These are phyloP conservation scores for Salvia sclarea DNA, from an alignment of 305 asterid species.

Conservation along the genomic window DNA sequence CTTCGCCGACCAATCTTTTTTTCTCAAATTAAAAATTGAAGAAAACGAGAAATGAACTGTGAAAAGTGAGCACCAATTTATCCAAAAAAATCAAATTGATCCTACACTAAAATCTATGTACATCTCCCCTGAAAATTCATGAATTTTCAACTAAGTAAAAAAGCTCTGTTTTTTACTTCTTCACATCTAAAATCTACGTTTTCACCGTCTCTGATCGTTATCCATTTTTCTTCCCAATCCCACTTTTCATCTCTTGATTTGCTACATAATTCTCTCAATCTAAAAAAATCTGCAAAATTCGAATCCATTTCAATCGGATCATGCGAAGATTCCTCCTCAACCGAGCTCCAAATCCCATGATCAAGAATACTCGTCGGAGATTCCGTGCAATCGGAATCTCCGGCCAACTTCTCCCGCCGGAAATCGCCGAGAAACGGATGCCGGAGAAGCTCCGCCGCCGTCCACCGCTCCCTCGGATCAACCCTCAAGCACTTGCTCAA, in stretches of 20 bases:
- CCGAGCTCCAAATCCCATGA: conserved; percentile 63
- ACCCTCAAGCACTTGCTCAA: conserved; percentile 59
- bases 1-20: neutral
- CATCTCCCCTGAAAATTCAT: neutral
- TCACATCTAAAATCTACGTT: conserved; percentile 25
- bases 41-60: neutral
- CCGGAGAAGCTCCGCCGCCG: conserved; percentile 53
- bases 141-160: conserved; percentile 16
- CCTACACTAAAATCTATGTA: conserved; percentile 29
- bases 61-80: conserved; percentile 3
- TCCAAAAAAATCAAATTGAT: conserved; percentile 29
- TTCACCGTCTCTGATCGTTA: conserved; percentile 42
- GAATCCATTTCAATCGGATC: conserved; percentile 8
- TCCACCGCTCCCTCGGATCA: conserved; percentile 59
- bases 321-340: conserved; percentile 36
- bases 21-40: neutral
- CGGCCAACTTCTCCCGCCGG: conserved; percentile 17
- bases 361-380: conserved; percentile 84
- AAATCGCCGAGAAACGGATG: conserved; percentile 56
- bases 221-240: conserved; percentile 53
- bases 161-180: conserved; percentile 17
- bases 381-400: conserved; percentile 11
- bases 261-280: conserved; percentile 38
- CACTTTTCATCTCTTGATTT: conserved; percentile 41
- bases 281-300: conserved; percentile 1